Evolutionary conservation across 306 rosid genomes (phyloP).

Genomic region (Carpinus viminea): DNA sequence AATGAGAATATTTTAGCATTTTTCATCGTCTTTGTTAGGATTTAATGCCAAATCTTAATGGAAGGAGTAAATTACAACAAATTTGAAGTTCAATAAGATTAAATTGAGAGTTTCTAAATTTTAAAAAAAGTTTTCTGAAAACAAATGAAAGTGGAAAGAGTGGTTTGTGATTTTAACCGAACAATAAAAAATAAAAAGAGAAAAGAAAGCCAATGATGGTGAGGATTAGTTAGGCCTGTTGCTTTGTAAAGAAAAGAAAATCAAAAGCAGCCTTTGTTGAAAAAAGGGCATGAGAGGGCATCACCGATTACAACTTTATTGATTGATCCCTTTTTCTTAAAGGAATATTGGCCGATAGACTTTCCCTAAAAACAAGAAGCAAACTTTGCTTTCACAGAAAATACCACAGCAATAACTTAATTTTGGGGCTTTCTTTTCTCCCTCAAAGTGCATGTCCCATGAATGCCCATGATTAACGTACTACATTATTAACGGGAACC

Average conservation of each 20-base stretch:
- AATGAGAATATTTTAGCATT: too few species aligned
- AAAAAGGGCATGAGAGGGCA: neutral
- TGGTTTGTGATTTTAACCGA: neutral
- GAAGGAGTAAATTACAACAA: too few species aligned
- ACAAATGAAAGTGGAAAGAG: too few species aligned
- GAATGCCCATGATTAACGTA: neutral
- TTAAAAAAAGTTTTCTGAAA: too few species aligned
- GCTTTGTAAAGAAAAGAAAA: slow-evolving; percentile 4
- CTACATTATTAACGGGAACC: slow-evolving; percentile 6
- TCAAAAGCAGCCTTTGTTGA: slow-evolving; percentile 17
- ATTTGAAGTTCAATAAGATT: too few species aligned
- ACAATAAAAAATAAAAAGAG: neutral
- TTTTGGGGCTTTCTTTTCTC: neutral
- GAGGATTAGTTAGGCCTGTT: slow-evolving; percentile 12
- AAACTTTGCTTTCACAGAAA: neutral
- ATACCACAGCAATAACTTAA: neutral
- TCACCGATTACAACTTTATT: neutral
- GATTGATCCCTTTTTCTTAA: slow-evolving; percentile 10
- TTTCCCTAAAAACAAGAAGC: slow-evolving; percentile 6
- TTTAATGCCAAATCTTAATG: too few species aligned
- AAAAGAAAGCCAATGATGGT: neutral
- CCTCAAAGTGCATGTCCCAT: neutral
- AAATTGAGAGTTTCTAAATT: too few species aligned
- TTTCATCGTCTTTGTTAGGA: too few species aligned
- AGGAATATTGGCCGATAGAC: neutral